Evolutionary conservation across 2,329 filamentous ascomycete species (phyloP).

Genomic region (Colletotrichum sp.): DNA sequence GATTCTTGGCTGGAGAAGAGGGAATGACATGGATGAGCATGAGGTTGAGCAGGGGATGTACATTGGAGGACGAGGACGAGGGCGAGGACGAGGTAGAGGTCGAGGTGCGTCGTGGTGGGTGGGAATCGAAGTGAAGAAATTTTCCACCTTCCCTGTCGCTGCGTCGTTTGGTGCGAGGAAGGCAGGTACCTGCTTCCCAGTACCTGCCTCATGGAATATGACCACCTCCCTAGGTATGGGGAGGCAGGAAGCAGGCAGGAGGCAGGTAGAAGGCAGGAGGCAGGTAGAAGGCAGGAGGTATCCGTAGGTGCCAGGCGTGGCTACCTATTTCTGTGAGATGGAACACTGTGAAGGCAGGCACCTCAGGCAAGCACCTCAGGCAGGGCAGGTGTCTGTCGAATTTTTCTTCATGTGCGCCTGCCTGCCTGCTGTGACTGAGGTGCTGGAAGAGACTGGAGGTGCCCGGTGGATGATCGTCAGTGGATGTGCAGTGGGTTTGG

Average conservation of each 20-base stretch:
- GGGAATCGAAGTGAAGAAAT: constrained; percentile 17
- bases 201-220: background rate
- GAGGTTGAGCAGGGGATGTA: background rate
- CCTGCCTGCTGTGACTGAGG: background rate
- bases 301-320: background rate
- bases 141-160: constrained; percentile 18
- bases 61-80: background rate
- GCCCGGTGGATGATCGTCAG: background rate
- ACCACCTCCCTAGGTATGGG: background rate
- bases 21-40: background rate
- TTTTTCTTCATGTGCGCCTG: background rate
- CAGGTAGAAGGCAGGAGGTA: background rate
- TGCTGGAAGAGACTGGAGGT: background rate
- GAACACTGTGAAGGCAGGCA: background rate
- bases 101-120: background rate
- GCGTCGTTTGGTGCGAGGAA: background rate
- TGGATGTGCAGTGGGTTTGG: background rate
- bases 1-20: background rate
- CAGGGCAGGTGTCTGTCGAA: background rate
- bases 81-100: background rate
- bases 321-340: background rate
- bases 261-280: background rate
- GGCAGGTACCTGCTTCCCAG: background rate
- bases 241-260: too few relatives aligned
- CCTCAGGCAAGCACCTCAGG: too few relatives aligned